A percentile compares a stretch with the other conserved stretches of the same genome.
These are phyloP conservation scores for Marsdenia floribunda DNA, from an alignment of 257 asterid species.

Conservation along the genomic window DNA sequence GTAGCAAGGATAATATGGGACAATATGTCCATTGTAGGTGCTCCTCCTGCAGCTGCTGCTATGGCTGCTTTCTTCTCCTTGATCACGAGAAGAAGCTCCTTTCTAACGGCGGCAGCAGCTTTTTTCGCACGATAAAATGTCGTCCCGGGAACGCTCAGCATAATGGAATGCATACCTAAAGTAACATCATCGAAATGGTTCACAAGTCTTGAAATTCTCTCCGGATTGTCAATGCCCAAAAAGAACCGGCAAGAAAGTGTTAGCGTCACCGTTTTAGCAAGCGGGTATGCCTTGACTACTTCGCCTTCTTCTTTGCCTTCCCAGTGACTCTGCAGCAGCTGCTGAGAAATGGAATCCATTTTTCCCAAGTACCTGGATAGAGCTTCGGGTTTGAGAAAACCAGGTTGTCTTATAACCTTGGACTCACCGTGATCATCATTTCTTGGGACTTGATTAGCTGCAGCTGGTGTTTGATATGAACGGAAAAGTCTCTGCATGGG, in stretches of 20 bases:
- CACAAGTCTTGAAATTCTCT: constrained; percentile 38
- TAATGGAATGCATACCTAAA: constrained; percentile 51
- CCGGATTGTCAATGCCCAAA: constrained; percentile 44
- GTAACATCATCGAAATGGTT: constrained; percentile 47
- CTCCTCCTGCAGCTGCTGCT: background rate
- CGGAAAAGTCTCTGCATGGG: constrained; percentile 55
- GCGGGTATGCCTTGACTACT: constrained; percentile 36
- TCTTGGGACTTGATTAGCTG: background rate
- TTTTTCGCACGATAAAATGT: constrained; percentile 42
- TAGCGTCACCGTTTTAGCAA: constrained; percentile 44
- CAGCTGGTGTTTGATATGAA: constrained; percentile 38
- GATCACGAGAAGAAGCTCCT: constrained; percentile 45
- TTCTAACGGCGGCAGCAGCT: constrained; percentile 54
- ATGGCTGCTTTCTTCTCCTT: constrained; percentile 52
- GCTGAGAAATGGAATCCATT: constrained; percentile 40
- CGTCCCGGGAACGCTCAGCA: constrained; percentile 51
- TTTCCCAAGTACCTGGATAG: constrained; percentile 36
- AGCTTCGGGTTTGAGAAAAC: constrained; percentile 65
- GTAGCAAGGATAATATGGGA: constrained; percentile 41
- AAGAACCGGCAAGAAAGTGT: constrained; percentile 54
- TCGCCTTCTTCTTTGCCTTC: constrained; percentile 27
- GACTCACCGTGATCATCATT: constrained; percentile 33
- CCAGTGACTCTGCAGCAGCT: constrained; percentile 33
- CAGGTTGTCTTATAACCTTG: constrained; percentile 48
- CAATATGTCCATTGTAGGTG: constrained; percentile 22